Conservation (phyloP, 352 stramenopile species). For the Phytophthora brassicae region DNA sequence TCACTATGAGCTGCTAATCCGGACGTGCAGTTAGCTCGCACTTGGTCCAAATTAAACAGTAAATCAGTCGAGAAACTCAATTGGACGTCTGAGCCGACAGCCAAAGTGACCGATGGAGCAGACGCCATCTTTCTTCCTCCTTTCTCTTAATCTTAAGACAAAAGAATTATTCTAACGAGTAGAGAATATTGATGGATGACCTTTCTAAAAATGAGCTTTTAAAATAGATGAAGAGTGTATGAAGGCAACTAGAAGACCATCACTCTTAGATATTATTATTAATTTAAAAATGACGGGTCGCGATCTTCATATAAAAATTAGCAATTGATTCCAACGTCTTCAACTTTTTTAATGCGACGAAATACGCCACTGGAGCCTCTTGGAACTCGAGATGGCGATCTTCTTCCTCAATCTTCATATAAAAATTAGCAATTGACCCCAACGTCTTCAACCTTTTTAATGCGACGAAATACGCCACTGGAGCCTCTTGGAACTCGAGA, state of each 20-base stretch:
- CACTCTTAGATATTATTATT: too few species aligned
- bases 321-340: too few species aligned
- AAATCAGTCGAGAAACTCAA: constrained; percentile 66
- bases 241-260: constrained; percentile 25
- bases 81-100: background rate
- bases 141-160: background rate
- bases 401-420: too few species aligned
- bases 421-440: too few species aligned
- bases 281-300: too few species aligned
- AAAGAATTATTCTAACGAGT: too few species aligned
- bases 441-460: too few species aligned
- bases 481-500: constrained; percentile 17
- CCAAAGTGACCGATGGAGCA: background rate
- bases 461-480: constrained; percentile 23
- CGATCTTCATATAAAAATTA: too few species aligned
- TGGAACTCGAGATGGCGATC: constrained; percentile 4
- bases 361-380: constrained; percentile 29
- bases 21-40: constrained; percentile 43
- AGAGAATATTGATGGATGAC: too few species aligned
- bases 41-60: constrained; percentile 77
- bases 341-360: constrained; percentile 7
- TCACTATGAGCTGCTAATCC: constrained; percentile 58
- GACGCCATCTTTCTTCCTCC: constrained; percentile 3
- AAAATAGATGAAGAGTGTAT: constrained; percentile 7
- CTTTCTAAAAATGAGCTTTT: constrained; percentile 6